Percentiles rank a stretch among this genome's conserved stretches.
phyloP scores from a whole-genome alignment of 2,329 filamentous ascomycete genomes.

The Huntiella omanensis region DNA sequence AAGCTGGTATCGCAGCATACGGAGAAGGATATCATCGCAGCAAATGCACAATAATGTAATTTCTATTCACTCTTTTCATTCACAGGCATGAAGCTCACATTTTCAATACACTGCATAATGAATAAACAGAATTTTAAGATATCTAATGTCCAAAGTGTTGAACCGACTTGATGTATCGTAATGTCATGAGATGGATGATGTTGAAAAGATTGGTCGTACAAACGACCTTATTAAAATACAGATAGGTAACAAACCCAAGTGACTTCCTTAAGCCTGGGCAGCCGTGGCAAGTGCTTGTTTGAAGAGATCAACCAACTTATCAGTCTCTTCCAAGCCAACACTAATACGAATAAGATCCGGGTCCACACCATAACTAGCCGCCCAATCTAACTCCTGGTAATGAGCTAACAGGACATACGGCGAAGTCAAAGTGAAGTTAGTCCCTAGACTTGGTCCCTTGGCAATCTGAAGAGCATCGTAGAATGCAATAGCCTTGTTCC shows the following conservation, averaged over 20 bases:
- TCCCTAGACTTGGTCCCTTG: slow-evolving; percentile 87
- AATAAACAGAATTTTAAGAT: background rate
- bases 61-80: no score
- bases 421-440: slow-evolving; percentile 85
- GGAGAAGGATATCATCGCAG: slow-evolving; percentile 43
- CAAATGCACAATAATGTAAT: slow-evolving; percentile 42
- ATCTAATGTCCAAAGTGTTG: background rate
- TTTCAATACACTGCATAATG: no score
- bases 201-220: no score
- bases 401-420: slow-evolving; percentile 87
- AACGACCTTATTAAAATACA: no score
- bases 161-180: background rate
- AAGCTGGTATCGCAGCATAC: slow-evolving; percentile 54
- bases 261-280: background rate
- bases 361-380: slow-evolving; percentile 61
- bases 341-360: slow-evolving; percentile 67
- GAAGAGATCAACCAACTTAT: slow-evolving; percentile 45
- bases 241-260: background rate
- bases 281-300: slow-evolving; percentile 45
- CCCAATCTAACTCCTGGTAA: slow-evolving; percentile 86
- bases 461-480: slow-evolving; percentile 73
- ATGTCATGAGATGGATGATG: no score
- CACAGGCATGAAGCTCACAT: no score
- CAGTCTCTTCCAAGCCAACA: slow-evolving; percentile 68
- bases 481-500: slow-evolving; percentile 56